phyloP scores from a whole-genome alignment of 768 basidiomycete species.

The Amanita pseudoporphyria region DNA sequence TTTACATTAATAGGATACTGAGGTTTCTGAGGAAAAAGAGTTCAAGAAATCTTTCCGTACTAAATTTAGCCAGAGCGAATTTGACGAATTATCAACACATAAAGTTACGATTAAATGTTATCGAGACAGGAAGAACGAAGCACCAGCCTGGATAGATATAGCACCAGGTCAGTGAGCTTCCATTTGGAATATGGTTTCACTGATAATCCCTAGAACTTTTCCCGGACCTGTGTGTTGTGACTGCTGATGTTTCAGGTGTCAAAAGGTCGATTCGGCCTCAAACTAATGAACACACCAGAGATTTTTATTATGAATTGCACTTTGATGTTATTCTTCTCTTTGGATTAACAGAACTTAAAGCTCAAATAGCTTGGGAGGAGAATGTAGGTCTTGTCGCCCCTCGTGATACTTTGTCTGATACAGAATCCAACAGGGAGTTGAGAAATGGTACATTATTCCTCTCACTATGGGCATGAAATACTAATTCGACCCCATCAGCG shows the following conservation, averaged over 20 bases:
- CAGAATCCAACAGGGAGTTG: slow-evolving; percentile 11
- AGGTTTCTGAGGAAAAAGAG: too few species aligned
- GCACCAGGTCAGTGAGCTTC: slow-evolving; percentile 11
- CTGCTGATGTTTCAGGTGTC: slow-evolving; percentile 13
- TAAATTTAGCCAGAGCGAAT: slow-evolving; percentile 1
- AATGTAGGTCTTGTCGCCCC: slow-evolving; percentile 15
- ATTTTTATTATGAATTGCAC: slow-evolving; percentile 15
- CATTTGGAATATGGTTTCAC: neutral
- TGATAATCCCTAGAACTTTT: slow-evolving; percentile 9
- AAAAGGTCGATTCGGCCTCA: too few species aligned
- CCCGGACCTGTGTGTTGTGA: slow-evolving; percentile 13
- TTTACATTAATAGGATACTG: too few species aligned
- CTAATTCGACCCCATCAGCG: neutral
- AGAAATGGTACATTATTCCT: slow-evolving; percentile 10
- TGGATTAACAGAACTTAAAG: too few species aligned
- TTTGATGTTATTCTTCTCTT: too few species aligned
- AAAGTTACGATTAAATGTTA: slow-evolving; percentile 13
- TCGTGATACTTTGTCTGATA: neutral
- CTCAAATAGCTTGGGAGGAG: too few species aligned
- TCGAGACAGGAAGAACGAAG: too few species aligned
- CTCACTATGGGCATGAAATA: neutral
- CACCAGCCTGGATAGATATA: too few species aligned
- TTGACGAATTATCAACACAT: slow-evolving; percentile 7
- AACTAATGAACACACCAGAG: neutral
- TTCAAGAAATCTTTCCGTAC: slow-evolving; percentile 11